Conservation (phyloP, 352 stramenopile genomes). For the Pythium volutum region DNA sequence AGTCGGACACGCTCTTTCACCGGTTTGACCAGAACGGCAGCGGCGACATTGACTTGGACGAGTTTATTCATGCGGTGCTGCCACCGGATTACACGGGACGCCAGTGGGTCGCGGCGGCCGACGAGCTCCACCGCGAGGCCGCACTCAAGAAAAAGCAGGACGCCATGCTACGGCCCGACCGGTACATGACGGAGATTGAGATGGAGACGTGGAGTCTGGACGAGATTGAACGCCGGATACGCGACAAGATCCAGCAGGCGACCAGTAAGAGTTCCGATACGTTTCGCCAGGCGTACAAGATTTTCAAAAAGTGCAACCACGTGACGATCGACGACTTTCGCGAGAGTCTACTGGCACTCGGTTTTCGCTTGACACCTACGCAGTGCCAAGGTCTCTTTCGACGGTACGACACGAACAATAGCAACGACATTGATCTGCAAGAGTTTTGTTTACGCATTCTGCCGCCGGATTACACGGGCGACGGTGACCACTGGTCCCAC, state of each 20-base stretch:
- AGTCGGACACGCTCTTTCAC: slow-evolving; percentile 61
- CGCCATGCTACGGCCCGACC: slow-evolving; percentile 43
- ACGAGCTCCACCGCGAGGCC: slow-evolving; percentile 65
- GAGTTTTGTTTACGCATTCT: slow-evolving; percentile 81
- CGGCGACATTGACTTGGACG: slow-evolving; percentile 74
- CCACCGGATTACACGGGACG: slow-evolving; percentile 68
- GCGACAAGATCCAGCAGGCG: slow-evolving; percentile 78
- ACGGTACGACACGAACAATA: slow-evolving; percentile 75
- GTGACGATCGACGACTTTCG: slow-evolving; percentile 74
- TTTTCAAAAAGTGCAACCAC: slow-evolving; percentile 77
- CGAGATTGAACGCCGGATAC: slow-evolving; percentile 72
- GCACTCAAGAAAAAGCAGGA: slow-evolving; percentile 50
- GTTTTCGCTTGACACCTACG: slow-evolving; percentile 60
- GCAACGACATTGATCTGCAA: slow-evolving; percentile 76
- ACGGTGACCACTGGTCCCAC: slow-evolving; percentile 76
- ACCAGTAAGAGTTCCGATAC: slow-evolving; percentile 78
- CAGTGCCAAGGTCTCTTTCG: slow-evolving; percentile 65
- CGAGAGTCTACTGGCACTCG: slow-evolving; percentile 60
- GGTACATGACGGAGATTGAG: slow-evolving; percentile 75
- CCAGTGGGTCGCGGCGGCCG: slow-evolving; percentile 73
- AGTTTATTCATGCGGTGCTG: slow-evolving; percentile 78
- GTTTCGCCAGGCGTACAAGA: slow-evolving; percentile 76
- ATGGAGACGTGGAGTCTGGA: slow-evolving; percentile 76
- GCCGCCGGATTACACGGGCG: slow-evolving; percentile 73
- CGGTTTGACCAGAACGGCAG: slow-evolving; percentile 72